These are phyloP conservation scores for Leccinum disarticulatum DNA, from an alignment of 768 basidiomycete species.

Conservation along the genomic window DNA sequence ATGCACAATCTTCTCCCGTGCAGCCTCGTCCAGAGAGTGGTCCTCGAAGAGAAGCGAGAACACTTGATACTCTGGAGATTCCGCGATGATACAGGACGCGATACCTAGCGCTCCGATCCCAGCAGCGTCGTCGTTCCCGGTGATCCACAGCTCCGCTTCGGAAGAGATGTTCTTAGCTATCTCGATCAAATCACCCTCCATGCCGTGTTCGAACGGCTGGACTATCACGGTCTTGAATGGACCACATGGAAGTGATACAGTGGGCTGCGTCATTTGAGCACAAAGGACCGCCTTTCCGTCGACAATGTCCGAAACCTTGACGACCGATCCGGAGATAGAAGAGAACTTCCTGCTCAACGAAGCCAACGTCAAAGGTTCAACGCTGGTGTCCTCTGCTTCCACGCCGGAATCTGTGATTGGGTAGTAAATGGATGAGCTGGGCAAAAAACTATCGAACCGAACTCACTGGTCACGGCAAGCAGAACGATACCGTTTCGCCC, in stretches of 20 bases:
- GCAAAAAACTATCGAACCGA: no score
- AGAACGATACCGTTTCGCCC: slow-evolving; percentile 24
- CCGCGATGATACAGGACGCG: slow-evolving; percentile 29
- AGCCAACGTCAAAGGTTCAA: neutral
- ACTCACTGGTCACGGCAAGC: slow-evolving; percentile 23
- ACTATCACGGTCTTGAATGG: slow-evolving; percentile 29
- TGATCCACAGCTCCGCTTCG: slow-evolving; percentile 31
- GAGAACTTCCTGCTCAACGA: neutral
- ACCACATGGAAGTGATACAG: slow-evolving; percentile 13
- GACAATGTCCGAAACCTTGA: neutral
- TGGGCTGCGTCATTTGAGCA: slow-evolving; percentile 14
- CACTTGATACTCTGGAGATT: slow-evolving; percentile 30
- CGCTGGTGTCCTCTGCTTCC: neutral
- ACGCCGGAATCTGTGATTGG: neutral
- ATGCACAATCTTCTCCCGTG: slow-evolving; percentile 26
- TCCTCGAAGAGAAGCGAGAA: slow-evolving; percentile 32
- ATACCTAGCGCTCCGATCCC: slow-evolving; percentile 32
- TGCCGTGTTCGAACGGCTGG: slow-evolving; percentile 26
- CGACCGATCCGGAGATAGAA: neutral
- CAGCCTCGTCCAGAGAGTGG: slow-evolving; percentile 22
- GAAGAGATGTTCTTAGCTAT: slow-evolving; percentile 26
- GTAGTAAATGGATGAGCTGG: neutral
- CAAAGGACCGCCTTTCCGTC: neutral
- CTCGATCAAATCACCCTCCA: slow-evolving; percentile 29
- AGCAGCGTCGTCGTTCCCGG: slow-evolving; percentile 30